phyloP scores from a whole-genome alignment of 352 stramenopile species.

The Pythium myriotylum region DNA sequence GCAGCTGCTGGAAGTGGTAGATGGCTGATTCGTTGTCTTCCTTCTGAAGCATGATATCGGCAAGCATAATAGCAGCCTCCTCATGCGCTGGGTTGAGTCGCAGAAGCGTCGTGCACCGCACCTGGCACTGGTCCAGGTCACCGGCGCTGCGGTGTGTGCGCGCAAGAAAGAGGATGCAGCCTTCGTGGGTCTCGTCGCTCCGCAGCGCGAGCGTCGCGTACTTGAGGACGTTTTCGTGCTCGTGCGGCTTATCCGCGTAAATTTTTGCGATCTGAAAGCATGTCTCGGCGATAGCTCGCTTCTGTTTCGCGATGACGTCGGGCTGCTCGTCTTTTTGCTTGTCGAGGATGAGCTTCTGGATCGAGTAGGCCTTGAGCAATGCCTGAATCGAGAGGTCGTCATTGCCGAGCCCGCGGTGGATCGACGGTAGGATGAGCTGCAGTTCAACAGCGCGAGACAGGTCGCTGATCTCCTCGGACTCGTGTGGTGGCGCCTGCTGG shows the following conservation, averaged over 20 bases:
- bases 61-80: conserved; percentile 90
- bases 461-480: conserved; percentile 72
- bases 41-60: conserved; percentile 89
- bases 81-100: conserved; percentile 81
- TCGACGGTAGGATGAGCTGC: conserved; percentile 73
- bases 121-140: conserved; percentile 87
- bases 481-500: conserved; percentile 62
- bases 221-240: conserved; percentile 75
- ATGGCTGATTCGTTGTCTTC: conserved; percentile 89
- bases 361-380: conserved; percentile 76
- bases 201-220: conserved; percentile 79
- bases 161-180: conserved; percentile 84
- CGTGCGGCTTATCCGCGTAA: conserved; percentile 44
- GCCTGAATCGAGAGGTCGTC: conserved; percentile 75
- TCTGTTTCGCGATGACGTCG: conserved; percentile 78
- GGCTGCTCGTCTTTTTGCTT: conserved; percentile 80
- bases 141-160: conserved; percentile 66
- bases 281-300: conserved; percentile 75
- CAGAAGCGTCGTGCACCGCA: conserved; percentile 81
- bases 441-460: conserved; percentile 73
- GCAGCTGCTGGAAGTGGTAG: conserved; percentile 88
- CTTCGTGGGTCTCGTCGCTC: conserved; percentile 80
- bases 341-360: conserved; percentile 88
- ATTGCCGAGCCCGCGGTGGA: conserved; percentile 76
- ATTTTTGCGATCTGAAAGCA: conserved; percentile 82